Evolutionary conservation across 2,329 filamentous ascomycete genomes (phyloP).

Genomic region (Penicillium occitanis): DNA sequence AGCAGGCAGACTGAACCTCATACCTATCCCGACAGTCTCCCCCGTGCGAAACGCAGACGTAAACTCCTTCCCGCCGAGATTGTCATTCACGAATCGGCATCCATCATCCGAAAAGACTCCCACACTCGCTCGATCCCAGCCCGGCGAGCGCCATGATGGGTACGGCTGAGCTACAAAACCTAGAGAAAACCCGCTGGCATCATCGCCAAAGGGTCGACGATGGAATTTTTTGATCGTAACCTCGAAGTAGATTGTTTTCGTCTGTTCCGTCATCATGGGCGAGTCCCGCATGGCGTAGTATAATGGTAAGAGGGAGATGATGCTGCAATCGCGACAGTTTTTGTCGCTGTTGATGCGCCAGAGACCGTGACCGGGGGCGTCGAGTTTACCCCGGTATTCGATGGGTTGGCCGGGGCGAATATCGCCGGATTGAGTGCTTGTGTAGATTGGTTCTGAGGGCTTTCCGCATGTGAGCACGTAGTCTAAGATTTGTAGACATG

Average conservation of each 20-base stretch:
- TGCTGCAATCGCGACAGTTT: slow-evolving; percentile 50
- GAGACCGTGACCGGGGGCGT: slow-evolving; percentile 37
- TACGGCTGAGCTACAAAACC: slow-evolving; percentile 63
- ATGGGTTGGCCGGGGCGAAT: slow-evolving; percentile 46
- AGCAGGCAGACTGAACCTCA: slow-evolving; percentile 50
- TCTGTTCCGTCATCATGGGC: slow-evolving; percentile 46
- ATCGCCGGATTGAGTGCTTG: slow-evolving; percentile 45
- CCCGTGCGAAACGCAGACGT: slow-evolving; percentile 53
- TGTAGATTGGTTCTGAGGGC: slow-evolving; percentile 45
- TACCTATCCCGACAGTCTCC: slow-evolving; percentile 60
- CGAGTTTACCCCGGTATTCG: slow-evolving; percentile 17
- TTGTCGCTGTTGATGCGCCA: slow-evolving; percentile 49
- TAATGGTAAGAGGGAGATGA: slow-evolving; percentile 57
- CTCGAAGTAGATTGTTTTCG: slow-evolving; percentile 61
- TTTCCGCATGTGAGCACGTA: slow-evolving; percentile 12
- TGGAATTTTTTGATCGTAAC: slow-evolving; percentile 51
- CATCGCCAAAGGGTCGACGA: slow-evolving; percentile 35
- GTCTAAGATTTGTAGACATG: neutral
- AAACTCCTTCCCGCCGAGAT: slow-evolving; percentile 60
- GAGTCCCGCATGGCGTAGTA: slow-evolving; percentile 56
- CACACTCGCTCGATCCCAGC: slow-evolving; percentile 62
- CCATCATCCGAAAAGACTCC: slow-evolving; percentile 65
- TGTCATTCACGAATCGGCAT: slow-evolving; percentile 62
- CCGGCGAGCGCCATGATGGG: slow-evolving; percentile 61
- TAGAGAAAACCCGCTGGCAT: slow-evolving; percentile 57